Percentiles rank a stretch among this genome's conserved stretches.
Conservation (phyloP, 352 stramenopile genomes). For the Aphanomyces astaci region DNA sequence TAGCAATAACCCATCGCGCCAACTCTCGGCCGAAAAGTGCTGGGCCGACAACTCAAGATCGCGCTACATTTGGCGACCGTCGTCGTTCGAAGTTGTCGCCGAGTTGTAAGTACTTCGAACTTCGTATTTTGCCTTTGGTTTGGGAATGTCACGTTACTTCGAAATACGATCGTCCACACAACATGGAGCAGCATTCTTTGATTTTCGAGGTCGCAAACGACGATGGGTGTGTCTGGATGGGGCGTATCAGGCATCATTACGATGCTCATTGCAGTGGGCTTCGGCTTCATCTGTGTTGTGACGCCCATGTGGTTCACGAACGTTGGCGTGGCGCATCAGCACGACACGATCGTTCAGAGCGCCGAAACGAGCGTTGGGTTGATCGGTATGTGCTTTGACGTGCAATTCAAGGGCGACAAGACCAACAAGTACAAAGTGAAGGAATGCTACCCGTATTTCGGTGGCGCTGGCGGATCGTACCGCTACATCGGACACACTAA, state of each 20-base stretch:
- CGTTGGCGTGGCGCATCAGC: neutral
- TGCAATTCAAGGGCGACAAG: slow-evolving; percentile 7
- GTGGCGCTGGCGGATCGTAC: neutral
- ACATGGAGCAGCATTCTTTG: neutral
- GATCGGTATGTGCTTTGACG: slow-evolving; percentile 12
- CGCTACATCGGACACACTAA: slow-evolving; percentile 13
- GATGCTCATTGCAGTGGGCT: slow-evolving; percentile 6
- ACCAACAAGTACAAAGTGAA: neutral
- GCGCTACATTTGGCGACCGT: neutral
- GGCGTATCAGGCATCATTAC: slow-evolving; percentile 10
- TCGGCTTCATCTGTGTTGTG: neutral
- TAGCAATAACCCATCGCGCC: too few relatives aligned
- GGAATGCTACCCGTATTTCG: slow-evolving; percentile 10
- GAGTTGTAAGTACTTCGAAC: neutral
- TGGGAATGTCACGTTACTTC: slow-evolving; percentile 11
- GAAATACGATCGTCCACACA: neutral
- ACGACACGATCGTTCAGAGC: neutral
- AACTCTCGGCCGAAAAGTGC: too few relatives aligned
- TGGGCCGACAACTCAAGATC: too few relatives aligned
- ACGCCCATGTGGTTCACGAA: slow-evolving; percentile 14
- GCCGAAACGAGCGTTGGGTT: slow-evolving; percentile 8
- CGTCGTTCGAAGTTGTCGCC: neutral
- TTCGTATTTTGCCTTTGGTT: neutral
- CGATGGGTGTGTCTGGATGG: slow-evolving; percentile 12
- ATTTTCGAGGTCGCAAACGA: neutral